These are phyloP conservation scores for Cercospora sp. DNA, from an alignment of 2,329 filamentous ascomycete species.

Conservation along the genomic window DNA sequence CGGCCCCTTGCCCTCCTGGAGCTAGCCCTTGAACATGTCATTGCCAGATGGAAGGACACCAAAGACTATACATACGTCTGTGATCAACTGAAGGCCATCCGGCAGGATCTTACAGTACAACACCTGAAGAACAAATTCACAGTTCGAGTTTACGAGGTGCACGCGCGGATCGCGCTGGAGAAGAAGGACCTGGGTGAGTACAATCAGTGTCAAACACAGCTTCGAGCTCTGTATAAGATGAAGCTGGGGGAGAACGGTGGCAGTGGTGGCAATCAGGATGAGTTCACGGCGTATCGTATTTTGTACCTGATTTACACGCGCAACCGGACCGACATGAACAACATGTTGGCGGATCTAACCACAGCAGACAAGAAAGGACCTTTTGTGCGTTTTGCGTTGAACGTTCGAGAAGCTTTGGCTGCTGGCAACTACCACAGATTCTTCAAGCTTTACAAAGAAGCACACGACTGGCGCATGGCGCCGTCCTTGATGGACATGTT, in stretches of 20 bases:
- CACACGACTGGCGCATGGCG: constrained; percentile 72
- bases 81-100: constrained; percentile 98
- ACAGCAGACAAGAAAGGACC: constrained; percentile 85
- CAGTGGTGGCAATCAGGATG: constrained; percentile 77
- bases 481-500: constrained; percentile 99
- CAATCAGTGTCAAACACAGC: constrained; percentile 99
- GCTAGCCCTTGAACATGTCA: constrained; percentile 82
- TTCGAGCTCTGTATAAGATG: constrained; percentile 85
- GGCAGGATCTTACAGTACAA: constrained; percentile 97
- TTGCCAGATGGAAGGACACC: constrained; percentile 91
- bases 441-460: constrained; percentile 92
- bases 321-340: constrained; percentile 97
- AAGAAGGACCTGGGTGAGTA: constrained; percentile 99
- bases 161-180: constrained; percentile 94
- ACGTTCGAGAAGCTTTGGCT: constrained; percentile 86
- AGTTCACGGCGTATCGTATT: constrained; percentile 99
- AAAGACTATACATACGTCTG: constrained; percentile 97
- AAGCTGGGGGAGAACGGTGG: constrained; percentile 74
- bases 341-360: constrained; percentile 98
- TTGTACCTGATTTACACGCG: constrained; percentile 99
- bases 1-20: constrained; percentile 78
- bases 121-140: constrained; percentile 97
- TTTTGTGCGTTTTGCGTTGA: constrained; percentile 85
- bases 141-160: constrained; percentile 93
- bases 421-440: constrained; percentile 97